Conservation (phyloP, 306 rosid genomes). For the Prunus campanulata region DNA sequence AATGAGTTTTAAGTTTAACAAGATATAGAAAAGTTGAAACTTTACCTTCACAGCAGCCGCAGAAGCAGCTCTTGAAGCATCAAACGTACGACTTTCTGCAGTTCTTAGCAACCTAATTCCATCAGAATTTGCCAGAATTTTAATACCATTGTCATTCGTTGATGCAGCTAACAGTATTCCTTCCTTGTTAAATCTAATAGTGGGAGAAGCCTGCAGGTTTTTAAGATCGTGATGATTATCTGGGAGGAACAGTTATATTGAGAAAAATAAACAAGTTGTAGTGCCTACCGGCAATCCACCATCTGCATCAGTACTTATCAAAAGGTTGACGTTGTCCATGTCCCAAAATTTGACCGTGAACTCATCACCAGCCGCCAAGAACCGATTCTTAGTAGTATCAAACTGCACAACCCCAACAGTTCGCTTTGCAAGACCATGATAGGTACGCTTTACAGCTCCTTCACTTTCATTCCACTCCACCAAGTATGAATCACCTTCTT, state of each 20-base stretch:
- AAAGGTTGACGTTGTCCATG: constrained; percentile 71
- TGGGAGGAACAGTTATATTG: constrained; percentile 10
- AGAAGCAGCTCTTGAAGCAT: constrained; percentile 85
- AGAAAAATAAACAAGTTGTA: constrained; percentile 3
- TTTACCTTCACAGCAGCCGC: constrained; percentile 85
- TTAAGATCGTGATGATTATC: constrained; percentile 37
- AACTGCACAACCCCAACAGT: constrained; percentile 89
- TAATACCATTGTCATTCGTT: constrained; percentile 79
- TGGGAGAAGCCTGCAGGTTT: constrained; percentile 80
- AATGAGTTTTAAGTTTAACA: not conserved
- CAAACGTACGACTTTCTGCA: constrained; percentile 78
- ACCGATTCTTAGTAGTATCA: constrained; percentile 93
- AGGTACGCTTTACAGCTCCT: constrained; percentile 94
- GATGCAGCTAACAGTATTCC: constrained; percentile 89
- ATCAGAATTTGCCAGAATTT: constrained; percentile 84
- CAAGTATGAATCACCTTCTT: constrained; percentile 94
- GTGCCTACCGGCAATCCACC: constrained; percentile 81
- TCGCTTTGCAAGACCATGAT: constrained; percentile 88
- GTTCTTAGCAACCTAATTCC: constrained; percentile 85
- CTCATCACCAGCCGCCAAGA: constrained; percentile 95
- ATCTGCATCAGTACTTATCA: constrained; percentile 72
- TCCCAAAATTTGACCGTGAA: constrained; percentile 88
- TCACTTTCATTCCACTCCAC: constrained; percentile 99
- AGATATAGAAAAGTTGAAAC: constrained; percentile 12
- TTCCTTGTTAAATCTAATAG: constrained; percentile 92